phyloP scores from a whole-genome alignment of 2,329 filamentous ascomycete species.

The Aureobasidium melanogenum region DNA sequence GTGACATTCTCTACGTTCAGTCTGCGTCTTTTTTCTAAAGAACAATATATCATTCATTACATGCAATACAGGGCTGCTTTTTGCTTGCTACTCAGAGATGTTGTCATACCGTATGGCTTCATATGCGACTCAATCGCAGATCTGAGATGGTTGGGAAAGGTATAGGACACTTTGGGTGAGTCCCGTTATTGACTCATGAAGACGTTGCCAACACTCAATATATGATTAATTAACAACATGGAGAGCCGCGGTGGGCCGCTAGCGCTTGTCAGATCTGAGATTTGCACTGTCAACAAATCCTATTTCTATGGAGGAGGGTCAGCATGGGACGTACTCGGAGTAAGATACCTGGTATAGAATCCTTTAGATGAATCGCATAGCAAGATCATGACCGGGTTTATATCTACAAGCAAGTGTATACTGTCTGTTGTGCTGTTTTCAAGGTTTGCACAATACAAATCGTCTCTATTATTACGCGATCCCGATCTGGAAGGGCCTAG shows the following conservation, averaged over 20 bases:
- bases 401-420: background rate
- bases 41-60: no score
- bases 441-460: background rate
- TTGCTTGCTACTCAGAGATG: background rate
- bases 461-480: background rate
- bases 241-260: background rate
- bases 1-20: no score
- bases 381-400: background rate
- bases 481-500: background rate
- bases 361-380: background rate
- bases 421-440: background rate
- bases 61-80: background rate
- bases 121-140: background rate
- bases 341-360: background rate
- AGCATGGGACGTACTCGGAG: background rate
- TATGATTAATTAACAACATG: background rate
- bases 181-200: background rate
- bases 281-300: background rate
- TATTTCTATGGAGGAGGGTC: background rate
- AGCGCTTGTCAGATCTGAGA: background rate
- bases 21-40: no score
- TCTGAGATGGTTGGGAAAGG: background rate
- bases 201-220: background rate
- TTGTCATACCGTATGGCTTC: background rate
- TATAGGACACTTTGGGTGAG: background rate